A percentile compares a stretch with the other conserved stretches of the same genome.
Evolutionary conservation across 2,329 filamentous ascomycete species (phyloP).

Genomic region (Truncatella angustata): DNA sequence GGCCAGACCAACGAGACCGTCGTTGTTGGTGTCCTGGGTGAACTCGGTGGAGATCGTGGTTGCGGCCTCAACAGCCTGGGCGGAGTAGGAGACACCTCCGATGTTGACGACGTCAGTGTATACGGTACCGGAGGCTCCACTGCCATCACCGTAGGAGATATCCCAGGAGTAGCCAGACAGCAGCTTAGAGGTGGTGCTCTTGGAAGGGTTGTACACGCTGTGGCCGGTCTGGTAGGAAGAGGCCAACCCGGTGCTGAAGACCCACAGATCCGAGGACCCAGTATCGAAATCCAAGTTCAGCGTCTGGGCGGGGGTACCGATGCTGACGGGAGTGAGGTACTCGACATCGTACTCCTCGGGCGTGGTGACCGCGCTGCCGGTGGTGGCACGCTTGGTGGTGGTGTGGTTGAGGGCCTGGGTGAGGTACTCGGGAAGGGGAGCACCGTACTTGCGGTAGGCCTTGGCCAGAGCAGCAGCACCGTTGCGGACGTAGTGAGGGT

Average conservation of each 20-base stretch:
- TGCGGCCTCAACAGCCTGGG: conserved; percentile 19
- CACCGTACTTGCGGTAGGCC: conserved; percentile 36
- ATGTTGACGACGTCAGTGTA: conserved; percentile 19
- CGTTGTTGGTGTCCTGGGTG: conserved; percentile 15
- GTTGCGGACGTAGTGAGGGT: conserved; percentile 31
- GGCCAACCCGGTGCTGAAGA: conserved; percentile 15
- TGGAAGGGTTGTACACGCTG: conserved; percentile 15
- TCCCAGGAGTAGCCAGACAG: conserved; percentile 15
- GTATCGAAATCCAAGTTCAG: conserved; percentile 21
- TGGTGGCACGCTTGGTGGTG: conserved; percentile 22
- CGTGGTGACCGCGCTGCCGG: conserved; percentile 12
- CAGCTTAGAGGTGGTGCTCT: conserved; percentile 13
- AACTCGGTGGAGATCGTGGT: conserved; percentile 16
- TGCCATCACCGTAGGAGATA: conserved; percentile 18
- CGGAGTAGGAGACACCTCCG: conserved; percentile 11
- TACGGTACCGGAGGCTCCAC: conserved; percentile 22
- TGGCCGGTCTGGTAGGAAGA: conserved; percentile 11
- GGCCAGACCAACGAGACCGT: conserved; percentile 20
- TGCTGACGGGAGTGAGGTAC: conserved; percentile 17
- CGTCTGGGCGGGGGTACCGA: conserved; percentile 17
- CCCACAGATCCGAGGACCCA: conserved; percentile 21
- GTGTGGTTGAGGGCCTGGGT: conserved; percentile 20
- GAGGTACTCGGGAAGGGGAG: conserved; percentile 30
- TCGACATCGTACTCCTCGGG: conserved; percentile 16
- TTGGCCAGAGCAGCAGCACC: conserved; percentile 34